Conservation (phyloP, 2,329 filamentous ascomycete species). For the Stagonosporopsis rhizophila region DNA sequence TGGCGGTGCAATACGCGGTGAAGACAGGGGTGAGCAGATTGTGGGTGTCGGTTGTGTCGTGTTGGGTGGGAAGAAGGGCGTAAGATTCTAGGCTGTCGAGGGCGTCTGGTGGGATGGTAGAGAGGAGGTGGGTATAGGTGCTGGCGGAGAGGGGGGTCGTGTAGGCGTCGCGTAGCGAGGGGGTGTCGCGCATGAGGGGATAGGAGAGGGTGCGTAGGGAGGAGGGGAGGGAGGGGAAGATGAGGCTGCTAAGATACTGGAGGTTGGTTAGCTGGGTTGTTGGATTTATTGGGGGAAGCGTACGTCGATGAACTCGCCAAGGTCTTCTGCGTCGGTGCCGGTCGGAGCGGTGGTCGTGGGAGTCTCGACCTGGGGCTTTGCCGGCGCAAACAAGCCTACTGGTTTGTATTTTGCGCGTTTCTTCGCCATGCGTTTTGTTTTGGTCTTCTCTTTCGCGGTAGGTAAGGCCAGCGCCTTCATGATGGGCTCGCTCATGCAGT, state of each 20-base stretch:
- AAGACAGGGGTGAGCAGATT: conserved; percentile 70
- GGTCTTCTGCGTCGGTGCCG: conserved; percentile 65
- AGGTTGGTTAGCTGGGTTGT: neutral
- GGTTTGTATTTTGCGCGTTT: conserved; percentile 42
- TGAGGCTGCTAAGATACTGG: conserved; percentile 72
- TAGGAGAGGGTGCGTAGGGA: conserved; percentile 69
- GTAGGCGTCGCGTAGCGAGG: conserved; percentile 63
- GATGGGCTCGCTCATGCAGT: conserved; percentile 74
- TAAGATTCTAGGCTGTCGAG: conserved; percentile 74
- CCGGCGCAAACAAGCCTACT: conserved; percentile 14
- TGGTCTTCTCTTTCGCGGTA: conserved; percentile 52
- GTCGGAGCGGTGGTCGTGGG: conserved; percentile 1
- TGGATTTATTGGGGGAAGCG: neutral
- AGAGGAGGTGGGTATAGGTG: conserved; percentile 58
- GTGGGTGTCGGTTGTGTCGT: conserved; percentile 48
- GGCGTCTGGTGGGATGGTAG: conserved; percentile 65
- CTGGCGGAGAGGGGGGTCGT: conserved; percentile 62
- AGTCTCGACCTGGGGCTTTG: conserved; percentile 3
- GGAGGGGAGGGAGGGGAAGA: conserved; percentile 70
- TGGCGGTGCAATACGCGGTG: conserved; percentile 65
- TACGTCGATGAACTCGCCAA: conserved; percentile 79
- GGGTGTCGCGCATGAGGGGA: conserved; percentile 59
- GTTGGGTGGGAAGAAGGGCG: conserved; percentile 61
- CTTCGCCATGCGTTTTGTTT: conserved; percentile 51
- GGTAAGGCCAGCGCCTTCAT: conserved; percentile 65